Conservation (phyloP, 805 yeast genomes). For the Allodekkera sacchari region DNA sequence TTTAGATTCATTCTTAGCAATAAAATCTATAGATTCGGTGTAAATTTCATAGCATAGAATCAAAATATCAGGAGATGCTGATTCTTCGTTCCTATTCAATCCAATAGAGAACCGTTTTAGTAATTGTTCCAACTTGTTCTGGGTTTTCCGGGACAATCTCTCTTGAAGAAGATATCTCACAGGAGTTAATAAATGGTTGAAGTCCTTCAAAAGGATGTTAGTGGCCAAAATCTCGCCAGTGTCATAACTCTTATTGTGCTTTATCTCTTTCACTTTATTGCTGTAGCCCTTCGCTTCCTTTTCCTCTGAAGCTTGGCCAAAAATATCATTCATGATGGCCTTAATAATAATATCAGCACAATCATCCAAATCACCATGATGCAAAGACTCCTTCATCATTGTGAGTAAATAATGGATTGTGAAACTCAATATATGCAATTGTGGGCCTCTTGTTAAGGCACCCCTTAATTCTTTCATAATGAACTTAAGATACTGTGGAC, state of each 20-base stretch:
- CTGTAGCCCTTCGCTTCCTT: slow-evolving; percentile 91
- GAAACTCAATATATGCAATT: slow-evolving; percentile 84
- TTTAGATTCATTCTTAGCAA: slow-evolving; percentile 11
- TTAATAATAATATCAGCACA: slow-evolving; percentile 50
- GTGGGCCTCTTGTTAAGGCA: slow-evolving; percentile 84
- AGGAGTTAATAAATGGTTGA: slow-evolving; percentile 57
- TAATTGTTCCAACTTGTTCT: slow-evolving; percentile 70
- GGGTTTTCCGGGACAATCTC: slow-evolving; percentile 57
- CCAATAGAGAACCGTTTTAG: slow-evolving; percentile 75
- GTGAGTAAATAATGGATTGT: slow-evolving; percentile 71
- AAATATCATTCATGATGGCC: slow-evolving; percentile 82
- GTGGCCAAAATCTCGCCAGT: slow-evolving; percentile 72
- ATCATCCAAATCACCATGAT: slow-evolving; percentile 71
- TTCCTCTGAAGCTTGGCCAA: slow-evolving; percentile 88
- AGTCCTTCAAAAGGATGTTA: slow-evolving; percentile 49
- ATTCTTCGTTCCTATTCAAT: slow-evolving; percentile 57
- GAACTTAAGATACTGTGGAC: slow-evolving; percentile 65
- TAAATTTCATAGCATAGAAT: slow-evolving; percentile 68
- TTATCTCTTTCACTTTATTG: slow-evolving; percentile 83
- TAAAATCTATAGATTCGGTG: slow-evolving; percentile 36
- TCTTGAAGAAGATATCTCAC: slow-evolving; percentile 56
- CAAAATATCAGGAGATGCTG: slow-evolving; percentile 49
- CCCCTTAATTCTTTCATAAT: slow-evolving; percentile 68
- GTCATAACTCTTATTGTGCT: slow-evolving; percentile 80
- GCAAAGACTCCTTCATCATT: slow-evolving; percentile 32